These are phyloP conservation scores for Amoebophrya sp. DNA, from an alignment of 169 alveolate genomes.

Conservation along the genomic window DNA sequence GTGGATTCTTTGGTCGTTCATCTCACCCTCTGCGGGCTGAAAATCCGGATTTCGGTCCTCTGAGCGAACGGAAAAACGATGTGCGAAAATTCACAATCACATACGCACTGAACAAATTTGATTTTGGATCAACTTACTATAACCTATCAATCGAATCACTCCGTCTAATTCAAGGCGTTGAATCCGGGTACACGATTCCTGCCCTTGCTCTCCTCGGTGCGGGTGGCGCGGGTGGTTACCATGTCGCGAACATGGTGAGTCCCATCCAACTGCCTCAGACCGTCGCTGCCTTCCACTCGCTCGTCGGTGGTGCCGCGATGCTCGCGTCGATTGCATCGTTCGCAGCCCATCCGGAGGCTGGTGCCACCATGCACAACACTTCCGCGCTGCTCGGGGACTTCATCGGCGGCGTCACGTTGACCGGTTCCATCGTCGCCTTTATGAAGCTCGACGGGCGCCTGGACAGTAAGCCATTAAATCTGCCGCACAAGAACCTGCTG, in stretches of 20 bases:
- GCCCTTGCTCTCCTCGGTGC: constrained; percentile 5
- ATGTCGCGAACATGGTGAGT: constrained; percentile 41
- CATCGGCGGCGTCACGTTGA: constrained; percentile 55
- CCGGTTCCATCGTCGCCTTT: constrained; percentile 83
- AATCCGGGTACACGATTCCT: not conserved
- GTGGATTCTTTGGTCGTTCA: too few species aligned
- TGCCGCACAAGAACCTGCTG: constrained; percentile 33
- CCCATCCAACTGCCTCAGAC: constrained; percentile 68
- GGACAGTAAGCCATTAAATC: constrained; percentile 48
- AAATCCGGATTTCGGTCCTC: too few species aligned
- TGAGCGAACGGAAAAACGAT: too few species aligned
- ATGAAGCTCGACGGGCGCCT: constrained; percentile 69
- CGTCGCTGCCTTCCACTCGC: constrained; percentile 76
- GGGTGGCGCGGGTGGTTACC: constrained; percentile 5
- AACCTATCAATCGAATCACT: too few species aligned
- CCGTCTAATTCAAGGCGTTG: too few species aligned
- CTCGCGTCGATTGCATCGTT: constrained; percentile 37
- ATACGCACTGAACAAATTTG: too few species aligned
- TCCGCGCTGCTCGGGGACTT: constrained; percentile 22
- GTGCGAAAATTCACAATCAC: too few species aligned
- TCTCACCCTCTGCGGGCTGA: too few species aligned
- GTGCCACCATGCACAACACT: constrained; percentile 28
- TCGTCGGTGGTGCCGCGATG: constrained; percentile 80
- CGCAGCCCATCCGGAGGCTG: not conserved
- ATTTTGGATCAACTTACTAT: too few species aligned